phyloP scores from a whole-genome alignment of 805 yeast genomes.

The Naumovozyma castellii region DNA sequence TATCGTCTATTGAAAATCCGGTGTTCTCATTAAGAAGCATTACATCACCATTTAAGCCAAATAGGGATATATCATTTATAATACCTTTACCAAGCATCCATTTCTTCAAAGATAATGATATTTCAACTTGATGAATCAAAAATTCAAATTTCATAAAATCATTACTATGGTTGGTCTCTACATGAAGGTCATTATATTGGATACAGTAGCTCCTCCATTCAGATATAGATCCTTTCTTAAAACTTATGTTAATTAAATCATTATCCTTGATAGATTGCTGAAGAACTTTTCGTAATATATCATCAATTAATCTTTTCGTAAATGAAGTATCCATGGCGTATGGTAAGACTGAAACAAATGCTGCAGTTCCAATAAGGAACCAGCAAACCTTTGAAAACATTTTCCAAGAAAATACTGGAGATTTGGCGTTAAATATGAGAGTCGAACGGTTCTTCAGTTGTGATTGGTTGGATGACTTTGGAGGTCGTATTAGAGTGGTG shows the following conservation, averaged over 20 bases:
- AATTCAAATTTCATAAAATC: constrained; percentile 61
- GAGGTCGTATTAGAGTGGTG: too few relatives aligned
- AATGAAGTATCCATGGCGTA: neutral
- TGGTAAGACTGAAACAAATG: neutral
- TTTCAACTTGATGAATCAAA: constrained; percentile 67
- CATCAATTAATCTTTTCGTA: neutral
- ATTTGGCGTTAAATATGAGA: too few relatives aligned
- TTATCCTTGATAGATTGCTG: neutral
- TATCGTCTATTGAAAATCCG: constrained; percentile 40
- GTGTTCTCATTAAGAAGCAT: constrained; percentile 2
- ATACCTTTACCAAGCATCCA: constrained; percentile 87
- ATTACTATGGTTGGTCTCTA: constrained; percentile 36
- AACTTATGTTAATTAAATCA: constrained; percentile 50
- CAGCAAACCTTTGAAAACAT: neutral
- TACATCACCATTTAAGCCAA: constrained; percentile 76
- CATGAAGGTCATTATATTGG: constrained; percentile 63
- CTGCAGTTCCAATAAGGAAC: neutral
- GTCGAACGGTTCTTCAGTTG: too few relatives aligned
- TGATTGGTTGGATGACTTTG: too few relatives aligned
- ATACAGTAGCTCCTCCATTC: constrained; percentile 85
- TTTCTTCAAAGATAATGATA: constrained; percentile 69
- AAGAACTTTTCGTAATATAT: neutral
- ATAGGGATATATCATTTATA: constrained; percentile 64
- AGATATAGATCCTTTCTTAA: constrained; percentile 85
- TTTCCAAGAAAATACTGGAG: neutral